phyloP scores from a whole-genome alignment of 345 rosid species.

The Raphanus raphanistrum region DNA sequence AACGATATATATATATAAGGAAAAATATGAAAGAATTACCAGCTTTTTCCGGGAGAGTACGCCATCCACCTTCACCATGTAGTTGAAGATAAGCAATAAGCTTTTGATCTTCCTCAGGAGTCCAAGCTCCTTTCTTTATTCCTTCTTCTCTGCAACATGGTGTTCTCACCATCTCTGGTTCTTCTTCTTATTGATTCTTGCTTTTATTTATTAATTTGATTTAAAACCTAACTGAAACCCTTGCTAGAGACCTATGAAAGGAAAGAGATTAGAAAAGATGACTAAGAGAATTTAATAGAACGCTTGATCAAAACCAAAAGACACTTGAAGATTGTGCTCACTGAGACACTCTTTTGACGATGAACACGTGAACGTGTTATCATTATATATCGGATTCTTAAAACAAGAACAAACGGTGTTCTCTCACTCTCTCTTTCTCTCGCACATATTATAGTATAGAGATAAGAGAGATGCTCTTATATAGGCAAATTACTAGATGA shows the following conservation, averaged over 20 bases:
- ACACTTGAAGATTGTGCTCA: constrained; percentile 35
- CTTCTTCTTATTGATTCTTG: constrained; percentile 14
- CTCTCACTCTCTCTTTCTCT: background rate
- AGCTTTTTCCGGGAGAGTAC: constrained; percentile 48
- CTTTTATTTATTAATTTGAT: background rate
- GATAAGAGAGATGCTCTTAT: constrained; percentile 12
- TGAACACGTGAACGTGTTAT: constrained; percentile 26
- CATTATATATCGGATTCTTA: constrained; percentile 1
- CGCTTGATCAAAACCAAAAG: constrained; percentile 39
- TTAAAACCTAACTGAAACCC: background rate
- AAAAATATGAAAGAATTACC: constrained; percentile 26
- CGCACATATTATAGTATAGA: background rate
- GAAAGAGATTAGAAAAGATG: background rate
- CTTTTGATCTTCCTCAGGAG: constrained; percentile 46
- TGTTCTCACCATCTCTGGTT: constrained; percentile 40
- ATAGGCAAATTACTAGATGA: constrained; percentile 12
- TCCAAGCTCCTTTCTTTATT: constrained; percentile 52
- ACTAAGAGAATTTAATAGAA: constrained; percentile 30
- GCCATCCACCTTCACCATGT: constrained; percentile 53
- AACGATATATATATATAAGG: background rate
- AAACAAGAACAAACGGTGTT: background rate
- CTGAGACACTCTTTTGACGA: constrained; percentile 32
- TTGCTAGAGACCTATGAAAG: constrained; percentile 12
- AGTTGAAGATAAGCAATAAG: constrained; percentile 36
- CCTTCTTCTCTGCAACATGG: constrained; percentile 42